Conservation (phyloP, 306 rosid genomes). For the Begonia fuchsioides region DNA sequence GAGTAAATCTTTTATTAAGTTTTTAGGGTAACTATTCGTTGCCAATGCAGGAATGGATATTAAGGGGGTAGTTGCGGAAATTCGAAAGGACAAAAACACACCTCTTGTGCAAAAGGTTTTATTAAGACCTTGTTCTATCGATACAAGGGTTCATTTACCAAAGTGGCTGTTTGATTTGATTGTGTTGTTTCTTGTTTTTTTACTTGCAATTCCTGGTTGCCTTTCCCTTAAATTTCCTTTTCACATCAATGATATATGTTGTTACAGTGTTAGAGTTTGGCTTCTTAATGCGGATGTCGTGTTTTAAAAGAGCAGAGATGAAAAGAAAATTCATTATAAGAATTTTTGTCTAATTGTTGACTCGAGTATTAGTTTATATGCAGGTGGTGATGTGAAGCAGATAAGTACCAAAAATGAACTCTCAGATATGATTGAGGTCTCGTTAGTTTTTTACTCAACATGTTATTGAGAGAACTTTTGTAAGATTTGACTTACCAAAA, state of each 20-base stretch:
- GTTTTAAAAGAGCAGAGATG: background rate
- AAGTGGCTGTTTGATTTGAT: conserved; percentile 10
- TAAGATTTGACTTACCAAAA: background rate
- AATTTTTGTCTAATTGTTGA: conserved; percentile 21
- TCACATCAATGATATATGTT: conserved; percentile 10
- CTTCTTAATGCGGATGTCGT: conserved; percentile 2
- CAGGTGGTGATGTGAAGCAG: conserved; percentile 99
- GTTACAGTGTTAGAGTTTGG: conserved; percentile 3
- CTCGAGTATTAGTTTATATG: conserved; percentile 54
- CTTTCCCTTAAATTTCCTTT: conserved; percentile 7
- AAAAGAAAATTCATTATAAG: background rate
- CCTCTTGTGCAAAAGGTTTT: conserved; percentile 92
- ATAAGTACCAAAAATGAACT: conserved; percentile 49
- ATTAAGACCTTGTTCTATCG: conserved; percentile 23
- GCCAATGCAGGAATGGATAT: conserved; percentile 97
- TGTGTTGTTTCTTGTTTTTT: conserved; percentile 10
- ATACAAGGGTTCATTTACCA: conserved; percentile 13
- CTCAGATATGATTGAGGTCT: conserved; percentile 84
- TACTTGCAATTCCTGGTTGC: conserved; percentile 1
- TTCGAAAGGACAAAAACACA: conserved; percentile 81
- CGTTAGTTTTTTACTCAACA: conserved; percentile 24
- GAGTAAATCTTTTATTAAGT: conserved; percentile 10
- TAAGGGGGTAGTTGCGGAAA: conserved; percentile 99
- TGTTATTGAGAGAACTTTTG: background rate
- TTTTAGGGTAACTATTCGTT: conserved; percentile 55